Conservation (phyloP, 2,329 filamentous ascomycete species). For the Ophidiomyces ophidiicola region DNA sequence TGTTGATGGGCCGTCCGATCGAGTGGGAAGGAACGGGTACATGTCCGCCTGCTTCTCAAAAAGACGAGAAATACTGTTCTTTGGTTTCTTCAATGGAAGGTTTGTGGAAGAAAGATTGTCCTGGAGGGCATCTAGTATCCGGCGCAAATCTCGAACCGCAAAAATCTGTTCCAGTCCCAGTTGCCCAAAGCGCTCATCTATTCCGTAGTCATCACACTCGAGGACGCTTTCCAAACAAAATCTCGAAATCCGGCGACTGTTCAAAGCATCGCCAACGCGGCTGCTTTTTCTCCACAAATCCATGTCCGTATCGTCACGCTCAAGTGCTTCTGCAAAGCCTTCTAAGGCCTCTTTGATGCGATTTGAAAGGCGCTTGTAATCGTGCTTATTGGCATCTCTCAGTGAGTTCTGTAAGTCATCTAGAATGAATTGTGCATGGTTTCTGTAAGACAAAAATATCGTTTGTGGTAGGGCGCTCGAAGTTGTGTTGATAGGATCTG, state of each 20-base stretch:
- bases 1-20: slow-evolving; percentile 1
- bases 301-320: slow-evolving; percentile 52
- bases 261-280: slow-evolving; percentile 44
- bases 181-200: slow-evolving; percentile 43
- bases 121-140: slow-evolving; percentile 39
- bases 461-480: slow-evolving; percentile 78
- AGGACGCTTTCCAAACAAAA: slow-evolving; percentile 54
- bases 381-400: slow-evolving; percentile 14
- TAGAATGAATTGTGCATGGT: slow-evolving; percentile 82
- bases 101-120: slow-evolving; percentile 46
- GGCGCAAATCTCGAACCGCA: slow-evolving; percentile 40
- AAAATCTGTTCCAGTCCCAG: slow-evolving; percentile 47
- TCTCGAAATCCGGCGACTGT: slow-evolving; percentile 46
- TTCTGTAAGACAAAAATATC: slow-evolving; percentile 88
- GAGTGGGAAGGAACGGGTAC: slow-evolving; percentile 36
- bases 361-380: slow-evolving; percentile 21
- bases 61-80: slow-evolving; percentile 40
- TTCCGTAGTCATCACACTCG: slow-evolving; percentile 47
- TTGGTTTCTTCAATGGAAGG: slow-evolving; percentile 39
- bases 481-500: slow-evolving; percentile 56
- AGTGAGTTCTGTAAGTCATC: slow-evolving; percentile 53
- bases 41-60: slow-evolving; percentile 45
- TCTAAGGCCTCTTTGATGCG: slow-evolving; percentile 35
- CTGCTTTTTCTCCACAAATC: slow-evolving; percentile 52
- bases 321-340: slow-evolving; percentile 50